Evolutionary conservation across 2,329 filamentous ascomycete genomes (phyloP).

Genomic region (Fusarium foetens): DNA sequence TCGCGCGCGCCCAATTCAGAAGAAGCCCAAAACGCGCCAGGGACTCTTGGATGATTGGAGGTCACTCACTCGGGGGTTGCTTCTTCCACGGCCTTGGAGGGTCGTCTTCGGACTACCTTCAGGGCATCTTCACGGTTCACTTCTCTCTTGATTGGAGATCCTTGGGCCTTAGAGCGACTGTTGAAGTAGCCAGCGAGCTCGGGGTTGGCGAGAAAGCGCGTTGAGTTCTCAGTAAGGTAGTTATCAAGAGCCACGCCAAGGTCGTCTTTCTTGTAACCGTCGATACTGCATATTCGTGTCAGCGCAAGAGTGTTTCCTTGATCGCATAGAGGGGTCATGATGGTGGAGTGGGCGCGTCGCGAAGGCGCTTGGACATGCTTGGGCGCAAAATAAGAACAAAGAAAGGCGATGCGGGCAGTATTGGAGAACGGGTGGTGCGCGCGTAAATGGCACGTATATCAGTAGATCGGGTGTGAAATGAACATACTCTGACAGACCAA

Average conservation of each 20-base stretch:
- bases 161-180: conserved; percentile 67
- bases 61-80: conserved; percentile 57
- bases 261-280: conserved; percentile 79
- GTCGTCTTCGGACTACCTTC: conserved; percentile 59
- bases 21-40: conserved; percentile 20
- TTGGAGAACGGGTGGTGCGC: conserved; percentile 1
- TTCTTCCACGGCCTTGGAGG: conserved; percentile 58
- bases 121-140: conserved; percentile 51
- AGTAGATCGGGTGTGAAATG: background rate
- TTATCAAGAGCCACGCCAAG: conserved; percentile 80
- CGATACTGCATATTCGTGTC: conserved; percentile 62
- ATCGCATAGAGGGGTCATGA: conserved; percentile 19
- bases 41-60: background rate
- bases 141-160: conserved; percentile 71
- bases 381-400: conserved; percentile 31
- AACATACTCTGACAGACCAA: conserved; percentile 77
- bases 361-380: conserved; percentile 23
- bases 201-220: conserved; percentile 70
- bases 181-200: conserved; percentile 80
- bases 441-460: background rate
- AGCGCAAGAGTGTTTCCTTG: conserved; percentile 15
- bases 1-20: conserved; percentile 14
- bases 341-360: conserved; percentile 33
- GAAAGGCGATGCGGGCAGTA: conserved; percentile 11
- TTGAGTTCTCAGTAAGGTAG: conserved; percentile 75